Evolutionary conservation across 1,139 yeast genomes (phyloP).

Genomic region (Ogataea hybrid): DNA sequence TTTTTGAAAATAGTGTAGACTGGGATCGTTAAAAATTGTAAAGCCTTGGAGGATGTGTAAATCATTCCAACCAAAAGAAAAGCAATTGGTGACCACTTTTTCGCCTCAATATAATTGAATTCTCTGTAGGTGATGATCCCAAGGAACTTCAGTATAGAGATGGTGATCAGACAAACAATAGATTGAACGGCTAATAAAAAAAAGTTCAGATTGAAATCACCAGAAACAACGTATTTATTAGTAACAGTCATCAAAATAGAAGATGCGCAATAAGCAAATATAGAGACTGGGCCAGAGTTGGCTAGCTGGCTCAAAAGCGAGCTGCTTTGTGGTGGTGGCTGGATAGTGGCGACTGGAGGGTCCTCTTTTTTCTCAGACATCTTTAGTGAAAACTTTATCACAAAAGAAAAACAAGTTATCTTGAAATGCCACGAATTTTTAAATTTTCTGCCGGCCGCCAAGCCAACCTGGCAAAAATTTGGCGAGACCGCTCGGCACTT

Average conservation of each 20-base stretch:
- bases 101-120: constrained; percentile 83
- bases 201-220: constrained; percentile 86
- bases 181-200: constrained; percentile 82
- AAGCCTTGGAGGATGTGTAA: constrained; percentile 94
- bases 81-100: constrained; percentile 94
- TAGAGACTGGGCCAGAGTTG: constrained; percentile 85
- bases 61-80: constrained; percentile 87
- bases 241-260: constrained; percentile 98
- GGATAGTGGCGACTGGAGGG: constrained; percentile 19
- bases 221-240: constrained; percentile 89
- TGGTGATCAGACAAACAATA: constrained; percentile 73
- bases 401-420: background rate
- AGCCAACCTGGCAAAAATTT: constrained; percentile 9
- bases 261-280: constrained; percentile 82
- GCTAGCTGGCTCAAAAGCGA: constrained; percentile 41
- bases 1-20: constrained; percentile 98
- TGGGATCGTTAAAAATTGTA: constrained; percentile 87
- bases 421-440: constrained; percentile 6
- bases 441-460: background rate
- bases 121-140: constrained; percentile 85
- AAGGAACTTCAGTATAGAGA: constrained; percentile 65
- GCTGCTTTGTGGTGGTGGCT: constrained; percentile 11
- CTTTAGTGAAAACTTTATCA: background rate
- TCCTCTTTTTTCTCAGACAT: constrained; percentile 27
- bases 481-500: constrained; percentile 4